phyloP scores from a whole-genome alignment of 2,329 filamentous ascomycete genomes.

The Pseudogymnoascus sp. region DNA sequence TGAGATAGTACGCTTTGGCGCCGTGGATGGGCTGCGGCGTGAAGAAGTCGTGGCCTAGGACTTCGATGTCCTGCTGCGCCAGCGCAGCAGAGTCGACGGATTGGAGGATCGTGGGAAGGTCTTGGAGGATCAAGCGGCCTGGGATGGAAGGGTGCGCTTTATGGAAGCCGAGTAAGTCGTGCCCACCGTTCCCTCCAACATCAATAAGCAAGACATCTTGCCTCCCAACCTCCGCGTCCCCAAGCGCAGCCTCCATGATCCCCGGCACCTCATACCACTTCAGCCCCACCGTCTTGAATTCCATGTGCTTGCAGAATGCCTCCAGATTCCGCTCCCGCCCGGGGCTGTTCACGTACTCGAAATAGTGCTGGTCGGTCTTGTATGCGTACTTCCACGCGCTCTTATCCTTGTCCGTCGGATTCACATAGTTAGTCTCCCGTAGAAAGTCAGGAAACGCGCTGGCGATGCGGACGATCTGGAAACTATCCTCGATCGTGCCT shows the following conservation, averaged over 20 bases:
- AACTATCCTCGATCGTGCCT: constrained; percentile 3
- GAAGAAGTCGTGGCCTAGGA: constrained; percentile 28
- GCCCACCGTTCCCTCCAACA: constrained; percentile 11
- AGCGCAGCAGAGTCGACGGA: neutral
- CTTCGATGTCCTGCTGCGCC: constrained; percentile 18
- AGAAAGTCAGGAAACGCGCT: neutral
- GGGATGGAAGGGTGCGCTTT: neutral
- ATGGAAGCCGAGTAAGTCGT: constrained; percentile 11
- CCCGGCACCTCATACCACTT: constrained; percentile 9
- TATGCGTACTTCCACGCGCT: constrained; percentile 8
- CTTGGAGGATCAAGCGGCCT: constrained; percentile 11
- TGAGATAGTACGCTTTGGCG: constrained; percentile 28
- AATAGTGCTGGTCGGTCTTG: constrained; percentile 7
- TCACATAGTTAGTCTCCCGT: constrained; percentile 5
- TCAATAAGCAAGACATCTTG: constrained; percentile 10
- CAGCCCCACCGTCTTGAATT: constrained; percentile 7
- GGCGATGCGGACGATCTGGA: neutral
- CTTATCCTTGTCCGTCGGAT: constrained; percentile 9
- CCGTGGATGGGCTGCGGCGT: constrained; percentile 25
- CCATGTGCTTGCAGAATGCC: constrained; percentile 4
- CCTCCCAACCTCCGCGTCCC: neutral
- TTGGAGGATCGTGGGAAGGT: constrained; percentile 8
- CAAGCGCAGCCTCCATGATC: constrained; percentile 5
- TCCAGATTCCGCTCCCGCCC: constrained; percentile 1
- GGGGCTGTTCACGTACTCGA: constrained; percentile 3